Evolutionary conservation across 768 basidiomycete species (phyloP).

Genomic region (Russula abietina): DNA sequence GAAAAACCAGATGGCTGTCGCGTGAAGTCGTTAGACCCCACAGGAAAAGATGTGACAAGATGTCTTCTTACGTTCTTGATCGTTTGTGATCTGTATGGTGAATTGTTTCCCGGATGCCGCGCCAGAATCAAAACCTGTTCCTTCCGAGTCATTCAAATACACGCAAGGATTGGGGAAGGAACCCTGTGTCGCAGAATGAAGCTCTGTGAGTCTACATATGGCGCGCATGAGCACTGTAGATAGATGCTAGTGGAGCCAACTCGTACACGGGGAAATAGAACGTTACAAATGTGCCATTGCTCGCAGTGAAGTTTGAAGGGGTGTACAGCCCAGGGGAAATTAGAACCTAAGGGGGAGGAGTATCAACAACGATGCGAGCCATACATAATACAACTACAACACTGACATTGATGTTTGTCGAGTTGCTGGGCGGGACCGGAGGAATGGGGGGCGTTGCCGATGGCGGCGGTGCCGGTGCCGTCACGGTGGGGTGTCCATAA

Average conservation of each 20-base stretch:
- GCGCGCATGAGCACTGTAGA: constrained; percentile 3
- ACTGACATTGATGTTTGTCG: neutral
- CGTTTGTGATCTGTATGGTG: constrained; percentile 44
- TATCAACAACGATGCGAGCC: neutral
- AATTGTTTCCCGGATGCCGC: constrained; percentile 37
- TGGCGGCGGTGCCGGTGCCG: no score
- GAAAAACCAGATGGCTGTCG: constrained; percentile 50
- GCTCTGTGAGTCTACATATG: constrained; percentile 8
- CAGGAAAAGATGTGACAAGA: neutral
- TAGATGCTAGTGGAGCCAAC: neutral
- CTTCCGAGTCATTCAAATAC: constrained; percentile 38
- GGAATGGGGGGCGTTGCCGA: constrained; percentile 25
- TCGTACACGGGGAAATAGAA: constrained; percentile 48
- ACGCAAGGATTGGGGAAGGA: constrained; percentile 31
- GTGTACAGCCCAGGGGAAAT: constrained; percentile 40
- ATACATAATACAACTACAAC: neutral
- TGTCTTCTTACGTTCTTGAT: constrained; percentile 38
- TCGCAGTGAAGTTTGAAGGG: constrained; percentile 43
- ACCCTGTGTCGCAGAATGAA: constrained; percentile 33
- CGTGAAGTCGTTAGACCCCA: neutral
- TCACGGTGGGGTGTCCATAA: no score
- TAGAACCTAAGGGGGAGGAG: constrained; percentile 33
- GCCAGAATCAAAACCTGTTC: constrained; percentile 50
- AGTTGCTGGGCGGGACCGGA: no score
- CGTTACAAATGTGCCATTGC: constrained; percentile 44